Percentiles rank a stretch among this genome's conserved stretches.
These are phyloP conservation scores for Endothia cerciana DNA, from an alignment of 2,329 filamentous ascomycete genomes.

Conservation along the genomic window DNA sequence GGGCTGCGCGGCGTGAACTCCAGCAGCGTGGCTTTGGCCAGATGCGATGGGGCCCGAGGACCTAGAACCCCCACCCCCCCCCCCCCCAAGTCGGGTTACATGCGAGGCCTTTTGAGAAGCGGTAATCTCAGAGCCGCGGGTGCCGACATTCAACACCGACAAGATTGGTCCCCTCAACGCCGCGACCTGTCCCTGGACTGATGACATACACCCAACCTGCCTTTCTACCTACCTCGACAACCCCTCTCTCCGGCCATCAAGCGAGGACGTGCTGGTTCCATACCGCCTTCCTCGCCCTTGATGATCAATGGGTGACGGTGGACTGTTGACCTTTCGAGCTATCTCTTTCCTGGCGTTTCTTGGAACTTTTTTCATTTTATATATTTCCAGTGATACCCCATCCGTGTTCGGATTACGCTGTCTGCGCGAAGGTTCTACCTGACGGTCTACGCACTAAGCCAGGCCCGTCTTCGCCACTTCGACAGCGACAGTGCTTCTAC, in stretches of 20 bases:
- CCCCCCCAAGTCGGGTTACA: neutral
- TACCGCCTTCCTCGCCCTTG: neutral
- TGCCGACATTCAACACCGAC: conserved; percentile 20
- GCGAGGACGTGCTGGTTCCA: neutral
- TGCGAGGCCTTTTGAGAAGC: conserved; percentile 24
- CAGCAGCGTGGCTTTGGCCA: conserved; percentile 62
- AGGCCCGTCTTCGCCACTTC: conserved; percentile 37
- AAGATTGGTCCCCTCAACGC: conserved; percentile 22
- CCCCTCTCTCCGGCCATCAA: neutral
- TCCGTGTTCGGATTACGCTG: conserved; percentile 57
- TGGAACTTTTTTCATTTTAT: conserved; percentile 34
- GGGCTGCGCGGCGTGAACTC: conserved; percentile 61
- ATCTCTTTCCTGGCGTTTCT: conserved; percentile 31
- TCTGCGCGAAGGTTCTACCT: conserved; percentile 37
- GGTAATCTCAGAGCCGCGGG: neutral
- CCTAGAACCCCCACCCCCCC: conserved; percentile 20
- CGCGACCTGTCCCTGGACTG: neutral
- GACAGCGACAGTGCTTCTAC: conserved; percentile 60
- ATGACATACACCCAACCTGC: conserved; percentile 3
- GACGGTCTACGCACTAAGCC: conserved; percentile 34
- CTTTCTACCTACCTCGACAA: neutral
- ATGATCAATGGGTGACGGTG: neutral
- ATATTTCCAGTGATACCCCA: conserved; percentile 55
- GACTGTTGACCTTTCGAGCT: conserved; percentile 26
- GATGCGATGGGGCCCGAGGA: conserved; percentile 37